Evolutionary conservation across 805 yeast species (phyloP), one percentile per base, ranked within the genome.

Genomic region (Candida adriatica): DNA sequence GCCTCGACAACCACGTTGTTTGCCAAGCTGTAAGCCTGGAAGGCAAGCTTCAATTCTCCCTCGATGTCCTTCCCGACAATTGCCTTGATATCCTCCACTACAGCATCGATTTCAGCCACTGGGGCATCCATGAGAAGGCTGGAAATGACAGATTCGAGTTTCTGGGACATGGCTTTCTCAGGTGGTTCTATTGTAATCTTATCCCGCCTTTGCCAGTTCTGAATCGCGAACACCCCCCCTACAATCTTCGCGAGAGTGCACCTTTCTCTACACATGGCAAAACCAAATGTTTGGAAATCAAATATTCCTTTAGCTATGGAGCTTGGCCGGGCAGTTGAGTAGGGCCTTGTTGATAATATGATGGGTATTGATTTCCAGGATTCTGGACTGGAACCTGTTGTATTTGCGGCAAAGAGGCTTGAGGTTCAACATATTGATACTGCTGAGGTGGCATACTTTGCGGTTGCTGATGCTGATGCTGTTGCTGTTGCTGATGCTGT

Each of bases 171-270:
- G 11, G 99, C 58, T 85, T 78, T 24, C 88, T 84, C 39, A 92
- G 70, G 59, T 92, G 98, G 48, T 77, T n/a, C n/a, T n/a, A n/a
- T n/a, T 64, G 61, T 78, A 88, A 57, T 92, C 99, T 59, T 87
- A 87, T 58, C 99, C 73, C 36, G 96, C 97, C 56, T 85, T 85
- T 59, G 92, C 99, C 39, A 92, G 68, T 57, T 82, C n/a, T n/a
- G n/a, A n/a, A n/a, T n/a, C n/a, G n/a, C n/a, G n/a, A n/a, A n/a
- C n/a, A n/a, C n/a, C n/a, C n/a, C n/a, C n/a, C n/a, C n/a, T n/a
- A n/a, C n/a, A n/a, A n/a, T n/a, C n/a, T n/a, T n/a, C n/a, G n/a
- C n/a, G n/a, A n/a, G n/a, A n/a, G n/a, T n/a, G n/a, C n/a, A n/a
- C n/a, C n/a, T n/a, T n/a, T n/a, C n/a, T n/a, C n/a, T n/a, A n/a